Conservation (phyloP, 495 filamentous ascomycete species). For the Venustampulla echinocandica region DNA sequence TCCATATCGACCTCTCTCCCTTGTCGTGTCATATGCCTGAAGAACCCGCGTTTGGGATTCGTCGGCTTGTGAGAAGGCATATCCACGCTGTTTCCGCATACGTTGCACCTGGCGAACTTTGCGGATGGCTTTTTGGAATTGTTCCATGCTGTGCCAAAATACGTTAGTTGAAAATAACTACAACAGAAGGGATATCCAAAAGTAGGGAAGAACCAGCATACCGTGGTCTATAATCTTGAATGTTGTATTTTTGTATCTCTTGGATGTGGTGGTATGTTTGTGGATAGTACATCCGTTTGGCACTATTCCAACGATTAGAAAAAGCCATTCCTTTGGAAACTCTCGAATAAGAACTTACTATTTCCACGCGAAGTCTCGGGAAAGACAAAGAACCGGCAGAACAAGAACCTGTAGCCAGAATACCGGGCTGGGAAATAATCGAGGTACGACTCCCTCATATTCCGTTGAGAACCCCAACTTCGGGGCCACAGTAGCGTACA, state of each 20-base stretch:
- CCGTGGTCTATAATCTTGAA: conserved; percentile 94
- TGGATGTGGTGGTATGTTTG: conserved; percentile 98
- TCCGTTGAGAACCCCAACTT: conserved; percentile 75
- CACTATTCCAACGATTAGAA: conserved; percentile 38
- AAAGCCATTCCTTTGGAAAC: not conserved
- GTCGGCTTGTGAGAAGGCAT: conserved; percentile 96
- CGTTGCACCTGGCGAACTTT: conserved; percentile 98
- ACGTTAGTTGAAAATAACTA: conserved; percentile 8
- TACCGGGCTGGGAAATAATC: conserved; percentile 68
- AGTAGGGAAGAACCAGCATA: conserved; percentile 27
- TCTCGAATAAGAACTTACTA: conserved; percentile 32
- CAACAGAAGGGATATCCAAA: too few relatives aligned
- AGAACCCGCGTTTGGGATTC: conserved; percentile 89
- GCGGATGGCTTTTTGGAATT: conserved; percentile 98
- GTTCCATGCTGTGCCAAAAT: conserved; percentile 67
- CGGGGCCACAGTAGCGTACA: conserved; percentile 86
- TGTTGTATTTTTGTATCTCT: conserved; percentile 99
- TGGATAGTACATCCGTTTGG: conserved; percentile 92
- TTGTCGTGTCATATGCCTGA: conserved; percentile 95
- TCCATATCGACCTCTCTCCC: conserved; percentile 82
- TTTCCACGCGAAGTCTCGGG: conserved; percentile 77
- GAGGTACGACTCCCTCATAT: conserved; percentile 73
- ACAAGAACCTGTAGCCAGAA: conserved; percentile 86
- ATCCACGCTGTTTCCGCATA: conserved; percentile 98
- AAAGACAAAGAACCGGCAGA: conserved; percentile 74